Evolutionary conservation across 148 eudicot genomes (phyloP), one percentile per base, ranked within the genome.

Genomic region (Amaranthus hypochondriacus): DNA sequence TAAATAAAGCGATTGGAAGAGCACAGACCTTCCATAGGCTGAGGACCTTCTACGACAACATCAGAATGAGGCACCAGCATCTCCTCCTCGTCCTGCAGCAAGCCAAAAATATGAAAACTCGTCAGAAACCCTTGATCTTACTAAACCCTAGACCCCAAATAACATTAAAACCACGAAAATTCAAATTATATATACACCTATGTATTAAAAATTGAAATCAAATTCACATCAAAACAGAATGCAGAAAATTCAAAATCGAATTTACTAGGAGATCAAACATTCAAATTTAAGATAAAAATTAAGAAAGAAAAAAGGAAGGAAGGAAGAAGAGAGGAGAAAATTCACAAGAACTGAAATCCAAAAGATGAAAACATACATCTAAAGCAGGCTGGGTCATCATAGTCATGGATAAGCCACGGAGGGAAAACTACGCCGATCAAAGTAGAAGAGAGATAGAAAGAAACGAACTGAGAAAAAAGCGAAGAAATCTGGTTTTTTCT

Each of bases 21-120:
- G 13, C 39, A 52, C 78, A 57, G 48, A 89, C 97, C 89, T 81
- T 91, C 96, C 92, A 86, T 90, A 7, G 91, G 86, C 77, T 82
- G 84, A 68, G 89, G 89, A 48, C 86, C 89, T 79, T 85, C 88
- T 2, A 88, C 89, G n/a, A 81, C 89, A 13, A 79, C 82, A 61
- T 82, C 97, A 0, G 92, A 73, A 77, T 87, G 83, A 3, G 95
- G 90, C 72, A 90, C 88, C 39, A 90, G 87, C 90, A 90, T 92
- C 87, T 92, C 92, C 77, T 89, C 95, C 46, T 89, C 97, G 69
- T 92, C 95, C 83, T 85, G 92, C 86, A 89, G 87, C 75, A 81
- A 77, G 69, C 5, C 74, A 65, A 55, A 51, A 77, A 4, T 52
- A 14, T 57, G 28, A 80, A 43, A 51, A 67, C 70, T 75, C 63